phyloP scores from a whole-genome alignment of 441 rosid species.

The Populus hybrid region DNA sequence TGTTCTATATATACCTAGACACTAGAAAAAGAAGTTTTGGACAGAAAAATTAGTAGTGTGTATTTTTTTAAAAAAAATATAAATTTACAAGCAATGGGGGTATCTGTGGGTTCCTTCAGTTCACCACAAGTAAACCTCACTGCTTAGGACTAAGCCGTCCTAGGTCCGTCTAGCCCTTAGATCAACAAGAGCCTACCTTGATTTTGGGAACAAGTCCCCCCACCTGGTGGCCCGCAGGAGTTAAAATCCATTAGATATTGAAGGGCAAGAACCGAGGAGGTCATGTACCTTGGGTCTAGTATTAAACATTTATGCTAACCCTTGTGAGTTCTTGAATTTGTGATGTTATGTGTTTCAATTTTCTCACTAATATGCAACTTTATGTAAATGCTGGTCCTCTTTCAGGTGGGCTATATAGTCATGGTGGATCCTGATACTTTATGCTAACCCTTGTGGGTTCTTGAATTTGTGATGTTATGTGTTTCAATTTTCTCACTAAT shows the following conservation, averaged over 20 bases:
- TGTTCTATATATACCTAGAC: too few species aligned
- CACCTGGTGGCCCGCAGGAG: background rate
- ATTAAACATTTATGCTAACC: too few species aligned
- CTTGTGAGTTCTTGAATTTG: too few species aligned
- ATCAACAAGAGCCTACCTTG: background rate
- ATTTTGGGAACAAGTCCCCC: too few species aligned
- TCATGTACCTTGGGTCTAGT: background rate
- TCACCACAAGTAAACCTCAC: background rate
- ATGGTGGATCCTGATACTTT: slow-evolving; percentile 72
- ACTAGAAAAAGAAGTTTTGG: background rate
- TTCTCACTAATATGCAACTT: background rate
- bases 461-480: too few species aligned
- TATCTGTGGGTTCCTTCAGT: background rate
- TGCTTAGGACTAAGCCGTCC: too few species aligned
- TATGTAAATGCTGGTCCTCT: background rate
- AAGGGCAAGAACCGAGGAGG: too few species aligned
- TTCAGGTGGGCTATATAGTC: slow-evolving; percentile 90
- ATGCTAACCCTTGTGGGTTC: too few species aligned
- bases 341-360: background rate
- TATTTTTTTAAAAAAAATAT: too few species aligned
- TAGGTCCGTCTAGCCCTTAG: too few species aligned
- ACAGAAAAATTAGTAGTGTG: background rate
- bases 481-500: background rate
- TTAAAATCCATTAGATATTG: too few species aligned
- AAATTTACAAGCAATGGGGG: background rate